A percentile compares a stretch with the other conserved stretches of the same genome.
These are phyloP conservation scores for Daldinia bambusicola DNA, from an alignment of 495 filamentous ascomycete genomes.

Conservation along the genomic window DNA sequence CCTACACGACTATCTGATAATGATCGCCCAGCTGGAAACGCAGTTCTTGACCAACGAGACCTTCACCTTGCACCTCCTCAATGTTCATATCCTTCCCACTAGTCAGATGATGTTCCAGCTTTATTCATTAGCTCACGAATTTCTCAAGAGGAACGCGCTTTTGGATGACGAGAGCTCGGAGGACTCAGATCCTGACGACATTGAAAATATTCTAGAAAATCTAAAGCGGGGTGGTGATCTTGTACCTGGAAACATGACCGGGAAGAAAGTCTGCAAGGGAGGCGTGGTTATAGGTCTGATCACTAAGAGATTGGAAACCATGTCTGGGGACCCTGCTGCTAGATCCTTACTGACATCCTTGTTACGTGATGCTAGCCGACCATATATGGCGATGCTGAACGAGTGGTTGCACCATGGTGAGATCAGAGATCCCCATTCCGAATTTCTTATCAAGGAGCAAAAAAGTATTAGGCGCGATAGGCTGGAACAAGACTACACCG, in stretches of 20 bases:
- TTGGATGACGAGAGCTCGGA: conserved; percentile 88
- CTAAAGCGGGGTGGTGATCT: conserved; percentile 88
- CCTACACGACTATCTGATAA: conserved; percentile 89
- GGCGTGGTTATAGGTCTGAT: conserved; percentile 87
- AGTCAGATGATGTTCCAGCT: conserved; percentile 89
- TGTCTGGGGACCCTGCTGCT: conserved; percentile 93
- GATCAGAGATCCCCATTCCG: conserved; percentile 91
- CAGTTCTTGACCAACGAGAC: conserved; percentile 85
- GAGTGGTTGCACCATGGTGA: conserved; percentile 97
- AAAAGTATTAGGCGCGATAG: conserved; percentile 92
- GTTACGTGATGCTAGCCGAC: conserved; percentile 86
- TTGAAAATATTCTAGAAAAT: conserved; percentile 78
- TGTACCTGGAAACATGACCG: conserved; percentile 77
- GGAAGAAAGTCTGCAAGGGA: conserved; percentile 93
- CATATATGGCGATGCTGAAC: conserved; percentile 98
- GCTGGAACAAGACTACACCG: conserved; percentile 94
- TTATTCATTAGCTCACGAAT: conserved; percentile 85
- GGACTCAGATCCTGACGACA: conserved; percentile 80
- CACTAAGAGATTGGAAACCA: conserved; percentile 81
- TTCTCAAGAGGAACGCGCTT: conserved; percentile 86
- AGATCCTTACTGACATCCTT: conserved; percentile 80
- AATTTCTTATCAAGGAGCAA: conserved; percentile 95
- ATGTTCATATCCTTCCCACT: conserved; percentile 89
- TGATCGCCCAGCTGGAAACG: conserved; percentile 91
- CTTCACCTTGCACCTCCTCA: conserved; percentile 92